Base-by-base conservation (phyloP, 768 basidiomycete genomes). In the Mycena venus region DNA sequence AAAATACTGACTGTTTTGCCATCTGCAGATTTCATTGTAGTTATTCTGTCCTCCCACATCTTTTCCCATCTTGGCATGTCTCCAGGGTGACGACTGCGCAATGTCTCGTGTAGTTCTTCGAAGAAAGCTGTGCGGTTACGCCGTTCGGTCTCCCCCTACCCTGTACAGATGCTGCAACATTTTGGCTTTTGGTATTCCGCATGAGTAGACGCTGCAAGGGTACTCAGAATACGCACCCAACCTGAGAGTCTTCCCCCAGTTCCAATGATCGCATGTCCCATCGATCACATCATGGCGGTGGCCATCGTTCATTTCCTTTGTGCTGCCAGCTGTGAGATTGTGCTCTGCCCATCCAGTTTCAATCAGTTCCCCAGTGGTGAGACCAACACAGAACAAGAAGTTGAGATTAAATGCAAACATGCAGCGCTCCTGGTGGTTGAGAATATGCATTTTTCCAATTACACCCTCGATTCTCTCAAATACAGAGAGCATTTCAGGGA, bases 311-410 rank as follows among this genome's bases (percentile, higher is more conserved):
- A 68, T 68, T 55, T 79, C 77, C 53, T 68, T 58, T 14, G 75
- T 74, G 29, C 75, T 79, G 5, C 75, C 78, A 5, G 73, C 71
- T 1, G 61, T 70, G 0, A 77, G 70, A 27, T 77, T 77, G 0
- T 61, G 61, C 27, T 77, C 79, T 0, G 58, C 67, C 79, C 79
- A 79, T 0, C 66, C 55, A 9, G 62, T 67, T 59, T 85, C 82
- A 32, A 85, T 83, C 49, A 75, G 55, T 73, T 85, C 83, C 1
- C 81, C 81, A 44, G 63, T 75, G 0, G 79, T 82, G 51, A 77
- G 74, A n/a, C n/a, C n/a, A n/a, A n/a, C n/a, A n/a, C n/a, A n/a
- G n/a, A n/a, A n/a, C n/a, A n/a, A n/a, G n/a, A n/a, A n/a, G n/a
- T n/a, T n/a, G n/a, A n/a, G n/a, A n/a, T n/a, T n/a, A n/a, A n/a